phyloP scores from a whole-genome alignment of 108 stramenopile genomes.

The Chaetoceros muelleri region DNA sequence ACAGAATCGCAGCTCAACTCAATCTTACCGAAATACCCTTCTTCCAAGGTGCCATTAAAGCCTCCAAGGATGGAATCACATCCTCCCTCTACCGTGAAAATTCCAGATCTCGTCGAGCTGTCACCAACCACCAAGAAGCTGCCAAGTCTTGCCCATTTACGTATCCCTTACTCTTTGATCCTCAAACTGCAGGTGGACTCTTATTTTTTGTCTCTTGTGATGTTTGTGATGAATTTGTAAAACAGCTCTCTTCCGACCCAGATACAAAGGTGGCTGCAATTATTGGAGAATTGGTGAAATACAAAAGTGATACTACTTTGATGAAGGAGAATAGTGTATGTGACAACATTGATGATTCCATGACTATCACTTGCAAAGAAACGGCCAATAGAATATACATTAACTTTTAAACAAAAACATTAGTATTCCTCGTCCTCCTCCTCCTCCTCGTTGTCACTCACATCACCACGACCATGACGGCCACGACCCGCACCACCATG shows the following conservation, averaged over 20 bases:
- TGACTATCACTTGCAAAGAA: too few species aligned
- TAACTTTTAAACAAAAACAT: too few species aligned
- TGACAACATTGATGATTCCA: neutral
- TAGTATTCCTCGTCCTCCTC: too few species aligned
- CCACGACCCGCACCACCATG: too few species aligned
- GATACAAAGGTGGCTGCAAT: neutral
- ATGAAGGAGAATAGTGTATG: too few species aligned
- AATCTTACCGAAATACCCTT: constrained; percentile 18
- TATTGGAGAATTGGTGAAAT: constrained; percentile 8
- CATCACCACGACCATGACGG: too few species aligned
- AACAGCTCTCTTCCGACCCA: neutral
- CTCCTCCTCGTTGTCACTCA: too few species aligned
- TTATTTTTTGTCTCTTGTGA: constrained; percentile 26
- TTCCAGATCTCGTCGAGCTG: constrained; percentile 10
- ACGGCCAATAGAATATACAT: too few species aligned
- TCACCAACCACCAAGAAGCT: constrained; percentile 17
- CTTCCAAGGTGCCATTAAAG: constrained; percentile 23
- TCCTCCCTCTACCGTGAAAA: constrained; percentile 35
- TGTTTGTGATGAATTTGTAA: constrained; percentile 4
- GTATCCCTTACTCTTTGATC: constrained; percentile 34
- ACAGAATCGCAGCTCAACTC: constrained; percentile 11
- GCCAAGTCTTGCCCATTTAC: constrained; percentile 2
- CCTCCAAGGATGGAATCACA: constrained; percentile 19
- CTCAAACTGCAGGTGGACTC: constrained; percentile 61
- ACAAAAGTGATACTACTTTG: neutral